These are phyloP conservation scores for Fraxinus baroniana DNA, from an alignment of 305 asterid species.

Conservation along the genomic window DNA sequence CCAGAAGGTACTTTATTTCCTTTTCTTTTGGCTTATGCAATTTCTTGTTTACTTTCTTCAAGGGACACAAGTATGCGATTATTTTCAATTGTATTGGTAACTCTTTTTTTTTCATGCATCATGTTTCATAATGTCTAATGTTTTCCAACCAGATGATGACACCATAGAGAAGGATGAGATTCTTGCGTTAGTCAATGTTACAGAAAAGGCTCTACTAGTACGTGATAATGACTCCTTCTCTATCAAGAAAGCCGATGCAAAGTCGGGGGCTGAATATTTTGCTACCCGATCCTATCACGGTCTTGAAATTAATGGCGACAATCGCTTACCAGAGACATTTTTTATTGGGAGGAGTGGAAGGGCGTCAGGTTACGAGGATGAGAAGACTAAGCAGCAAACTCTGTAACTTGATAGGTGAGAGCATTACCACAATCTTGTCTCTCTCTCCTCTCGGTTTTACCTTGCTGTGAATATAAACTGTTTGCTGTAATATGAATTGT, in stretches of 20 bases:
- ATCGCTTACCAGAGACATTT: conserved; percentile 43
- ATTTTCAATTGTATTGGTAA: neutral
- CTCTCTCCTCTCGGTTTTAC: neutral
- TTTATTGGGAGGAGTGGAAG: conserved; percentile 76
- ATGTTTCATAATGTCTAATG: neutral
- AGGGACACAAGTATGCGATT: neutral
- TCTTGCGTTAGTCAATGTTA: conserved; percentile 59
- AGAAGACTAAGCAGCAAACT: conserved; percentile 27
- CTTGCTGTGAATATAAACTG: neutral
- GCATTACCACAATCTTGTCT: neutral
- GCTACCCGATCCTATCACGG: conserved; percentile 80
- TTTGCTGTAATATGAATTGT: neutral
- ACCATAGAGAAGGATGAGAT: conserved; percentile 60
- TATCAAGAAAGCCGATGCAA: conserved; percentile 42
- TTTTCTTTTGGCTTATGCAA: conserved; percentile 15
- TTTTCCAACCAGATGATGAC: conserved; percentile 37
- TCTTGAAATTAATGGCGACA: conserved; percentile 52
- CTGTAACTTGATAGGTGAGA: neutral
- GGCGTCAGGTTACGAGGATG: conserved; percentile 78
- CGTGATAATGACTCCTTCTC: conserved; percentile 44
- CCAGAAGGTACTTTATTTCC: conserved; percentile 49
- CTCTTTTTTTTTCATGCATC: neutral
- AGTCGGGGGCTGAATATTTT: conserved; percentile 82
- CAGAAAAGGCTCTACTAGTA: conserved; percentile 75
- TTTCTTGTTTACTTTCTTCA: conserved; percentile 1